Percentiles rank a stretch among this genome's conserved stretches.
These are phyloP conservation scores for Aspergillus diversus DNA, from an alignment of 495 filamentous ascomycete genomes.

Conservation along the genomic window DNA sequence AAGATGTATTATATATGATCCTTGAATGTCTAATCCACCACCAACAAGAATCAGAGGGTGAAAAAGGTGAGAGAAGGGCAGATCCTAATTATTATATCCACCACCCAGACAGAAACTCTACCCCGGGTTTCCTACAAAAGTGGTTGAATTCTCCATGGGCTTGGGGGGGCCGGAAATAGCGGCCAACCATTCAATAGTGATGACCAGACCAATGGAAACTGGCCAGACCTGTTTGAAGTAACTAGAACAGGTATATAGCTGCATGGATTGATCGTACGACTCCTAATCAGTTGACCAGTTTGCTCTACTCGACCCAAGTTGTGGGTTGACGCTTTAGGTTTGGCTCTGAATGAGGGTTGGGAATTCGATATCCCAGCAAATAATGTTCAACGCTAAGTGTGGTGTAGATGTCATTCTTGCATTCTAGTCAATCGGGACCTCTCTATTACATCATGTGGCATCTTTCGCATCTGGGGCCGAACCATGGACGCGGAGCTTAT, in stretches of 20 bases:
- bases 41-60: no score
- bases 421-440: background rate
- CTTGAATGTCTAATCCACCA: no score
- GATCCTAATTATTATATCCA: no score
- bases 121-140: background rate
- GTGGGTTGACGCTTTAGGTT: constrained; percentile 1
- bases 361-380: background rate
- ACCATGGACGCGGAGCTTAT: background rate
- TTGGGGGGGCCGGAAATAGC: background rate
- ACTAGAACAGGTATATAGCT: background rate
- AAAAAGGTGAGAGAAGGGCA: no score
- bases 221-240: background rate
- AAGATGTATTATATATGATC: background rate
- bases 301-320: background rate
- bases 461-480: background rate
- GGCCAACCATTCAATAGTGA: background rate
- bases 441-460: background rate
- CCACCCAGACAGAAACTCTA: no score
- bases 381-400: background rate
- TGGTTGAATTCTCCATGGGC: background rate
- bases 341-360: background rate
- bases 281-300: background rate
- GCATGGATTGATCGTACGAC: background rate
- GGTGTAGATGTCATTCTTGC: constrained; percentile 1
- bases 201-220: background rate